phyloP scores from a whole-genome alignment of 441 rosid genomes.

The Heliophila coronopifolia region DNA sequence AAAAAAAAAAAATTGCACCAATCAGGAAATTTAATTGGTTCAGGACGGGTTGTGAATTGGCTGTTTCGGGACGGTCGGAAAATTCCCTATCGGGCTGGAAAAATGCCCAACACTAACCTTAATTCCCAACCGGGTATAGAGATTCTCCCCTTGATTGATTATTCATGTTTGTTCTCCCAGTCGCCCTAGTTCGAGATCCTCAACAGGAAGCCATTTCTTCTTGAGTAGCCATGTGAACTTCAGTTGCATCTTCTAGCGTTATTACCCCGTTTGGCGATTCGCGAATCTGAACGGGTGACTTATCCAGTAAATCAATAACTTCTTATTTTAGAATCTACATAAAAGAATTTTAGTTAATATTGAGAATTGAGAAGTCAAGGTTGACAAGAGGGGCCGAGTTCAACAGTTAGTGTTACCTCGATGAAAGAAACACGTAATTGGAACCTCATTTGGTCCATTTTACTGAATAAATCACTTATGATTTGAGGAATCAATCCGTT shows the following conservation, averaged over 20 bases:
- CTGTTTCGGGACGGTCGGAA: no score
- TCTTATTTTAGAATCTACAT: constrained; percentile 67
- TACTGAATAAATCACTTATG: constrained; percentile 73
- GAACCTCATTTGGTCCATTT: constrained; percentile 77
- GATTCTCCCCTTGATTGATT: constrained; percentile 89
- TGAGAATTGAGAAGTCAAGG: background rate
- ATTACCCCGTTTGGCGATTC: constrained; percentile 64
- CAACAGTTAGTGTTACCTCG: constrained; percentile 45
- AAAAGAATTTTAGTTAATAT: constrained; percentile 25
- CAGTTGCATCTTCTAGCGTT: constrained; percentile 56
- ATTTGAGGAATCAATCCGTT: constrained; percentile 70
- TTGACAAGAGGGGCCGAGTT: background rate
- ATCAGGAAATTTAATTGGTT: no score
- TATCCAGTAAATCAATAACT: constrained; percentile 62
- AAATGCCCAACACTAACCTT: no score
- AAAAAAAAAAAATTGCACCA: no score
- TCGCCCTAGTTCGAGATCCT: constrained; percentile 88
- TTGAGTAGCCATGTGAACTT: constrained; percentile 42
- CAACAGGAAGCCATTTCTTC: constrained; percentile 86
- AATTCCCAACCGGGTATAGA: no score
- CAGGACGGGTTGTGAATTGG: no score
- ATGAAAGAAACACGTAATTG: constrained; percentile 91
- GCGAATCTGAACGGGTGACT: constrained; percentile 58
- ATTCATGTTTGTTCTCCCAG: constrained; percentile 98
- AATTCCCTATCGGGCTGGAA: no score